Evolutionary conservation across 139 green algal genomes (phyloP).

Genomic region (Pleodorina starrii): DNA sequence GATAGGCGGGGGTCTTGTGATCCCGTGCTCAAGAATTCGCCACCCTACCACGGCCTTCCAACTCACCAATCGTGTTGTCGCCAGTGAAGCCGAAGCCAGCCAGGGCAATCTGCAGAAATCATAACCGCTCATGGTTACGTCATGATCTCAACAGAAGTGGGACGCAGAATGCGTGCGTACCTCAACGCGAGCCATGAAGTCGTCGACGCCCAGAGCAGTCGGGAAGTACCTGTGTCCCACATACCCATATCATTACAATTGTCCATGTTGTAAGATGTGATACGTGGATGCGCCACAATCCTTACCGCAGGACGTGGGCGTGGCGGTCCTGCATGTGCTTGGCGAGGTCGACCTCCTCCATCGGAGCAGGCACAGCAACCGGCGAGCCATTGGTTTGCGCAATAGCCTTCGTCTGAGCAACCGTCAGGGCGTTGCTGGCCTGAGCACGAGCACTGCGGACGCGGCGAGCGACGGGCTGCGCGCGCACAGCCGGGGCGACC

Average conservation of each 20-base stretch:
- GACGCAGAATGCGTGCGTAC: not conserved
- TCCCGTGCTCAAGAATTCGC: too few species aligned
- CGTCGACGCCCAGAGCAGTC: slow-evolving; percentile 78
- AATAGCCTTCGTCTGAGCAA: slow-evolving; percentile 14
- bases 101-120: slow-evolving; percentile 66
- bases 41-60: not conserved
- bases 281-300: too few species aligned
- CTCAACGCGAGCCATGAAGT: slow-evolving; percentile 86
- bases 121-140: too few species aligned
- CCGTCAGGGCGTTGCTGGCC: not conserved
- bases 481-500: slow-evolving; percentile 12
- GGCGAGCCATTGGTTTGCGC: slow-evolving; percentile 16
- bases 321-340: slow-evolving; percentile 47
- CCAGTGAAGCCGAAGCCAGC: slow-evolving; percentile 79
- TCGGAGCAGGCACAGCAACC: not conserved
- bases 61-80: slow-evolving; percentile 87
- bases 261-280: too few species aligned
- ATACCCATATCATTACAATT: too few species aligned
- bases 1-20: too few species aligned
- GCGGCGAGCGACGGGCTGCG: not conserved
- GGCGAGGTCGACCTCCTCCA: slow-evolving; percentile 25
- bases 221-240: slow-evolving; percentile 82
- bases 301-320: slow-evolving; percentile 35
- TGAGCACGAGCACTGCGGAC: slow-evolving; percentile 10
- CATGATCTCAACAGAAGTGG: not conserved